Evolutionary conservation across 2,329 filamentous ascomycete species (phyloP).

Genomic region (Aspergillus jensenii): DNA sequence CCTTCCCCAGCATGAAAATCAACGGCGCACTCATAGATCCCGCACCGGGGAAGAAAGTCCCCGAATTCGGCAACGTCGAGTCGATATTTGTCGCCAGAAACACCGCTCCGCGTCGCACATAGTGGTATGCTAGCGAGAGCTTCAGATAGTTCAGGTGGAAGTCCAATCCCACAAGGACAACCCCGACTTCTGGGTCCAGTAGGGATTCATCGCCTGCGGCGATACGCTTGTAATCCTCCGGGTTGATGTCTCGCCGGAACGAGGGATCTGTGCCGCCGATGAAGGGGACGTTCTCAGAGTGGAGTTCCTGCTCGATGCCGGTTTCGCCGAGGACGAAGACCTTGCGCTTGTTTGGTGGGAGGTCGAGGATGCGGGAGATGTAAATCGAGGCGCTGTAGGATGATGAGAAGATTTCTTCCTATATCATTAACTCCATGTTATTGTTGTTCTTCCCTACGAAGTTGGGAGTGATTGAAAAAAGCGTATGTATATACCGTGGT

Average conservation of each 20-base stretch:
- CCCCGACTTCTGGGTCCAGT: slow-evolving; percentile 83
- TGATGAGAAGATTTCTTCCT: slow-evolving; percentile 94
- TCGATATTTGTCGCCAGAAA: slow-evolving; percentile 95
- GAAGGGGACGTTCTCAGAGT: slow-evolving; percentile 73
- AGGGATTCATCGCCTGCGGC: slow-evolving; percentile 67
- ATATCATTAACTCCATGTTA: slow-evolving; percentile 7
- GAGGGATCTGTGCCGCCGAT: slow-evolving; percentile 83
- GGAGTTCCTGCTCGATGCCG: slow-evolving; percentile 86
- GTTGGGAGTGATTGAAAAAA: too few species aligned
- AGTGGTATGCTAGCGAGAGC: slow-evolving; percentile 79
- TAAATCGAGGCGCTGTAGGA: slow-evolving; percentile 95
- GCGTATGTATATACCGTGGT: slow-evolving; percentile 52
- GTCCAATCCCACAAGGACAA: slow-evolving; percentile 87
- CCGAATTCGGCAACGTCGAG: slow-evolving; percentile 79
- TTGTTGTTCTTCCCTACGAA: neutral
- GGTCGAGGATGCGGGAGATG: slow-evolving; percentile 85
- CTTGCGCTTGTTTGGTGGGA: slow-evolving; percentile 78
- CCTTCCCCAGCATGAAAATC: slow-evolving; percentile 65
- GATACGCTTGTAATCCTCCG: slow-evolving; percentile 76
- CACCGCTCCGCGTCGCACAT: slow-evolving; percentile 73
- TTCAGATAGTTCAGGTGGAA: slow-evolving; percentile 97
- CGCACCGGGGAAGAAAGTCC: slow-evolving; percentile 86
- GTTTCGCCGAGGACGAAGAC: slow-evolving; percentile 91
- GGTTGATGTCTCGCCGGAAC: slow-evolving; percentile 73
- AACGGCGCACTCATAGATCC: slow-evolving; percentile 79